Percentiles rank a stretch among this genome's conserved stretches.
Evolutionary conservation across 2,329 filamentous ascomycete species (phyloP).

Genomic region (Sphaerulina populicola): DNA sequence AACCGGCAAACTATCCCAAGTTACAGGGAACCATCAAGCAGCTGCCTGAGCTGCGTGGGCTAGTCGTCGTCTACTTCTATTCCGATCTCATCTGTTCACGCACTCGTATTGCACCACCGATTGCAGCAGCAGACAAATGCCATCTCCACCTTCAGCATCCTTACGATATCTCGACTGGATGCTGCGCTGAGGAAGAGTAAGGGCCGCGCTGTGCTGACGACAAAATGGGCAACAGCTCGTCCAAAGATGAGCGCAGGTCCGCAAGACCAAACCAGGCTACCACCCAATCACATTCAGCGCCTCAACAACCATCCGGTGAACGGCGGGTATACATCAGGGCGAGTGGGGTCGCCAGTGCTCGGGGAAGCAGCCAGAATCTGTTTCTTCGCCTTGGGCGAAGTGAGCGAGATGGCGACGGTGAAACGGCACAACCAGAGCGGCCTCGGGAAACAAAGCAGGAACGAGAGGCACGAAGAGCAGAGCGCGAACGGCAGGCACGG

Average conservation of each 20-base stretch:
- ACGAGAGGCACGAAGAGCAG: slow-evolving; percentile 73
- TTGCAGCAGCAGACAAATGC: slow-evolving; percentile 9
- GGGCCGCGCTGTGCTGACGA: slow-evolving; percentile 5
- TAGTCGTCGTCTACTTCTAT: neutral
- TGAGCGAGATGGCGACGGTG: slow-evolving; percentile 44
- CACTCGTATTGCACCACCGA: neutral
- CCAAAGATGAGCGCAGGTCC: slow-evolving; percentile 39
- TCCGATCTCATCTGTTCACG: neutral
- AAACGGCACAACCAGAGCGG: slow-evolving; percentile 42
- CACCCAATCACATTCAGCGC: slow-evolving; percentile 21
- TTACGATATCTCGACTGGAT: slow-evolving; percentile 2
- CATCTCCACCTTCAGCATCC: neutral
- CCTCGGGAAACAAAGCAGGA: slow-evolving; percentile 86
- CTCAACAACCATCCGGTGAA: slow-evolving; percentile 21
- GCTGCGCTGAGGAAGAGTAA: slow-evolving; percentile 7
- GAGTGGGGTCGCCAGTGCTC: slow-evolving; percentile 32
- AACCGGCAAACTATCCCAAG: neutral
- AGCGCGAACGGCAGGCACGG: slow-evolving; percentile 67
- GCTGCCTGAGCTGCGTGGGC: slow-evolving; percentile 8
- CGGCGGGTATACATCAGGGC: slow-evolving; percentile 40
- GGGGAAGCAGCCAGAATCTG: slow-evolving; percentile 51
- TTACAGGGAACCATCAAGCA: slow-evolving; percentile 10
- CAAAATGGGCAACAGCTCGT: slow-evolving; percentile 43
- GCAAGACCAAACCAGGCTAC: slow-evolving; percentile 30
- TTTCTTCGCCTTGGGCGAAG: slow-evolving; percentile 48